Evolutionary conservation across 179 eudicot genomes (phyloP).

Genomic region (Dionaea muscipula): DNA sequence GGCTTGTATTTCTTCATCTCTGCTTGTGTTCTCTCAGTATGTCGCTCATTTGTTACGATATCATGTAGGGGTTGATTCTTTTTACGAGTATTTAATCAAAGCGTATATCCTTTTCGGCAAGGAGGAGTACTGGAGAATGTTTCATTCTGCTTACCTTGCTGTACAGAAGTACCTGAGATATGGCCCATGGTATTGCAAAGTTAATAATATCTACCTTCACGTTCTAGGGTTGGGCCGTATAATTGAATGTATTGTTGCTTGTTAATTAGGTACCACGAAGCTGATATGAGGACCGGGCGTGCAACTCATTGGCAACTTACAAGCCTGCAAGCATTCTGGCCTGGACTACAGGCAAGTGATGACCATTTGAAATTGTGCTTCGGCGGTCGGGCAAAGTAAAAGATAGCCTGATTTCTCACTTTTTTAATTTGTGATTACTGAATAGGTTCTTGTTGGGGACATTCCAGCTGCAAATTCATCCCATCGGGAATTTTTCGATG

Average conservation of each 20-base stretch:
- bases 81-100: constrained; percentile 81
- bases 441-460: constrained; percentile 89
- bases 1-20: too few relatives aligned
- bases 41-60: constrained; percentile 7
- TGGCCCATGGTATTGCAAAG: constrained; percentile 63
- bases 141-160: constrained; percentile 85
- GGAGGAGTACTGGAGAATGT: constrained; percentile 94
- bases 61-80: constrained; percentile 80
- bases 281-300: constrained; percentile 94
- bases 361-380: background rate
- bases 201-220: background rate
- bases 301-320: constrained; percentile 96
- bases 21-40: constrained; percentile 1
- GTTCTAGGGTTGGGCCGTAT: too few relatives aligned
- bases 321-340: constrained; percentile 99
- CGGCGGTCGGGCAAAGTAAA: background rate
- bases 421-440: constrained; percentile 10
- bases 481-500: constrained; percentile 77
- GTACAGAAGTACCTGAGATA: constrained; percentile 87
- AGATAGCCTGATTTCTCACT: constrained; percentile 9
- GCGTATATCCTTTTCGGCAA: constrained; percentile 85
- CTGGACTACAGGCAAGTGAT: constrained; percentile 73
- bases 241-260: background rate
- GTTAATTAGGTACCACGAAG: constrained; percentile 85
- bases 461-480: constrained; percentile 81